Evolutionary conservation across 2,329 filamentous ascomycete genomes (phyloP), one percentile per base, ranked within the genome.

Genomic region (Cercospora sp.): DNA sequence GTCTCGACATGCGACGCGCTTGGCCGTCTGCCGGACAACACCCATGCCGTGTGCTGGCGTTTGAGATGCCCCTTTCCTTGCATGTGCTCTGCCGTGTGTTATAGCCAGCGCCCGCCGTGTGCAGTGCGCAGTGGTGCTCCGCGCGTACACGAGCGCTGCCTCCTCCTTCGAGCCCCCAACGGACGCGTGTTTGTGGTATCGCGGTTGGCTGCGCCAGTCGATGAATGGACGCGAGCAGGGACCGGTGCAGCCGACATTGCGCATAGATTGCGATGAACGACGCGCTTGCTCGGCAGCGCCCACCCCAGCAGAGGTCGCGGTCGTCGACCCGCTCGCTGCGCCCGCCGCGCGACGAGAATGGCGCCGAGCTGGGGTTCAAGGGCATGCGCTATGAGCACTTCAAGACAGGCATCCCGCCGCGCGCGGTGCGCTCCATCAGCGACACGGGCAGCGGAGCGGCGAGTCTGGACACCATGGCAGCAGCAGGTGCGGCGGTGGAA

Each of bases 361-460:
- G 16, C 36, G 60, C 31, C 33, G 60, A 28, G 60, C 33, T 26
- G 30, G 28, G 26, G 3, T 58, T 64, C 30, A 64, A 64, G 33
- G 48, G 45, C 28, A 64, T 64, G 62, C 63, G 67, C 33, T 68
- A 68, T 60, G 67, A 68, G 57, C 48, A 68, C 13, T 62, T 63
- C 18, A 23, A 53, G 42, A 55, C 42, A 9, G 67, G 59, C n/a
- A 18, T 63, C 10, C 53, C 63, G 12, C 67, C 67, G 61, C 55
- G 61, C 26, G 7, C 45, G 18, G 39, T 61, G 42, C 30, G 58
- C 10, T 36, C 48, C 51, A 62, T 62, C 64, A 66, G 60, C 51
- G 64, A 31, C 58, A 55, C 53, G 16, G 20, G 18, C 36, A 13
- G n/a, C 30, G 58, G 42, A 28, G 42, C 13, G 18, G 30, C 28